These are phyloP conservation scores for Flaveria trinervia DNA, from an alignment of 129 eudicot genomes.

Conservation along the genomic window DNA sequence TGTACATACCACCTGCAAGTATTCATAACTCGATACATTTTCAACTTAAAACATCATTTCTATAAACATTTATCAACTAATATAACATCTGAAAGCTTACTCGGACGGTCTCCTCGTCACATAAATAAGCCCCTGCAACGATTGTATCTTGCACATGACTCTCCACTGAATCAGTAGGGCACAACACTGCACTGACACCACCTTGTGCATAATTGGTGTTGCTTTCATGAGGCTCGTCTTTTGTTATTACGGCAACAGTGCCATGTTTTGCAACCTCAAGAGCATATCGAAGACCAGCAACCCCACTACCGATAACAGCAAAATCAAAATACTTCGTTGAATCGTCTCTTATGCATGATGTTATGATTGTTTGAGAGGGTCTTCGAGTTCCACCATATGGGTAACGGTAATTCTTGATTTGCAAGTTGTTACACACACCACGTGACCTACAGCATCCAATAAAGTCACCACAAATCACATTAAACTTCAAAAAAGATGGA, in stretches of 20 bases:
- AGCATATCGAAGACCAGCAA: slow-evolving; percentile 98
- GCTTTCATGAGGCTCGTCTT: slow-evolving; percentile 98
- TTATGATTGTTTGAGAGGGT: slow-evolving; percentile 34
- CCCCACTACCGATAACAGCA: slow-evolving; percentile 93
- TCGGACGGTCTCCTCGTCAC: slow-evolving; percentile 96
- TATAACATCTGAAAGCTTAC: slow-evolving; percentile 41
- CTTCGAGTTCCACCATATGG: slow-evolving; percentile 32
- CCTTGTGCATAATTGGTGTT: slow-evolving; percentile 98
- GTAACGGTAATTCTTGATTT: slow-evolving; percentile 32
- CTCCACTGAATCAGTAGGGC: slow-evolving; percentile 90
- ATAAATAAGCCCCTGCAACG: slow-evolving; percentile 94
- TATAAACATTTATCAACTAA: neutral
- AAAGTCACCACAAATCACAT: neutral
- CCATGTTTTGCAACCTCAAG: slow-evolving; percentile 97
- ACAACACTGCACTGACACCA: slow-evolving; percentile 94
- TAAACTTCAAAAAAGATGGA: neutral
- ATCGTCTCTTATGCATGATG: slow-evolving; percentile 51
- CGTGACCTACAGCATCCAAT: slow-evolving; percentile 50
- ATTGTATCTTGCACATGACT: slow-evolving; percentile 95
- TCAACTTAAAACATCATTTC: neutral
- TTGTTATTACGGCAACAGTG: slow-evolving; percentile 87
- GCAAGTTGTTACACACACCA: slow-evolving; percentile 47
- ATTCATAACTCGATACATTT: slow-evolving; percentile 22
- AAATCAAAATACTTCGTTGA: slow-evolving; percentile 74
- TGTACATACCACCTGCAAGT: slow-evolving; percentile 87